Conservation (phyloP, 2,329 filamentous ascomycete species). For the Pseudocercospora fijiensis region DNA sequence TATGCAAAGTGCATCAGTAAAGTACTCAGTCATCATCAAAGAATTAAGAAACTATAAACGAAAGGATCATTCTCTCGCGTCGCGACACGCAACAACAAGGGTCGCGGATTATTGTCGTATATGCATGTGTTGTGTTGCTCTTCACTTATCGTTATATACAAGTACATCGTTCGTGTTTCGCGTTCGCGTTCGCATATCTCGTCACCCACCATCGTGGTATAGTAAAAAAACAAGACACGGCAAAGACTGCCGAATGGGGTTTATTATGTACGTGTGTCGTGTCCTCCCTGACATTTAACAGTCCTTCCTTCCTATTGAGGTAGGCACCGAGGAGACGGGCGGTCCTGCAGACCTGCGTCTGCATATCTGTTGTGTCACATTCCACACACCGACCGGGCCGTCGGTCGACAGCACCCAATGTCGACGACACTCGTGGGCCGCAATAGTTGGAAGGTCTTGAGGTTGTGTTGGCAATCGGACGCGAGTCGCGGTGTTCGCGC, state of each 20-base stretch:
- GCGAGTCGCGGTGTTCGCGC: neutral
- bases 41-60: neutral
- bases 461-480: neutral
- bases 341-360: neutral
- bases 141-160: neutral
- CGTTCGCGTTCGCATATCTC: neutral
- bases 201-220: neutral
- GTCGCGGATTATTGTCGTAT: neutral
- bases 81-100: neutral
- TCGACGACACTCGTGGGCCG: neutral
- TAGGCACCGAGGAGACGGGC: neutral
- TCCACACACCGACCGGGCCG: neutral
- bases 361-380: constrained; percentile 1
- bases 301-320: neutral
- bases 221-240: neutral
- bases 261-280: neutral
- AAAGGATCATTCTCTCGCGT: neutral
- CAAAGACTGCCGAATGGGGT: neutral
- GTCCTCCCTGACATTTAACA: neutral
- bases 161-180: too few species aligned
- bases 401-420: neutral
- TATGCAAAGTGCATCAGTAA: neutral
- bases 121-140: too few species aligned
- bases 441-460: neutral
- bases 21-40: neutral